Evolutionary conservation across 1,139 yeast species (phyloP), one percentile per base, ranked within the genome.

Genomic region (Hansenula sp.): DNA sequence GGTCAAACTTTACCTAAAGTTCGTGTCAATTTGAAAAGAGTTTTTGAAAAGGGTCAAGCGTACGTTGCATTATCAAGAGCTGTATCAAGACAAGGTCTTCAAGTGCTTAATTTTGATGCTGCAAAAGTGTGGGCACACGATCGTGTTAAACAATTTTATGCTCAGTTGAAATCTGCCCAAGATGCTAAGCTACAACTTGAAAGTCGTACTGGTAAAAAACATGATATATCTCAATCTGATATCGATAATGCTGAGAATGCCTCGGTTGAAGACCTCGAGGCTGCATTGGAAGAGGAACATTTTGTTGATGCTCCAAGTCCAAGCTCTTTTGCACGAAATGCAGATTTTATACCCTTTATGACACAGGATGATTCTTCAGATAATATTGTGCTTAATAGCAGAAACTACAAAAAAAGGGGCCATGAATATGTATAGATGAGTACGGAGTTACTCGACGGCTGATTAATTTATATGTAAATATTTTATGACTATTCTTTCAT

Each of bases 21-120:
- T 2, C 77, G 77, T 51, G 96, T 92, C 6, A 96, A 94, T 60
- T 68, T 92, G 46, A 69, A 73, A 29, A 69, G 72, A 44, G 81
- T 85, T 0, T 92, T 92, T 62, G 98, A 90, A 57, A 83, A 79
- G 46, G 98, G 98, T 0, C 98, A 92, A 60, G 95, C 96, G 0
- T 92, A 92, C 59, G 97, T 90, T 25, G 97, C 97, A 0, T 67
- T 90, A 29, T 84, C 95, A 2, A 73, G 97, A 58, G 97, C 96
- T 1, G 84, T 81, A 1, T 76, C 84, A 7, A 68, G 95, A 54
- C 77, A 77, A 2, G 95, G 95, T 0, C 65, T 89, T 32, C 95
- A 87, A 52, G 86, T 89, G 1, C 59, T 79, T 39, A 82, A 87
- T 50, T 89, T 89, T 58, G 69, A 75, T 42, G 71, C 70, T 31